Evolutionary conservation across 2,329 filamentous ascomycete genomes (phyloP).

Genomic region (Talaromyces funiculosus): DNA sequence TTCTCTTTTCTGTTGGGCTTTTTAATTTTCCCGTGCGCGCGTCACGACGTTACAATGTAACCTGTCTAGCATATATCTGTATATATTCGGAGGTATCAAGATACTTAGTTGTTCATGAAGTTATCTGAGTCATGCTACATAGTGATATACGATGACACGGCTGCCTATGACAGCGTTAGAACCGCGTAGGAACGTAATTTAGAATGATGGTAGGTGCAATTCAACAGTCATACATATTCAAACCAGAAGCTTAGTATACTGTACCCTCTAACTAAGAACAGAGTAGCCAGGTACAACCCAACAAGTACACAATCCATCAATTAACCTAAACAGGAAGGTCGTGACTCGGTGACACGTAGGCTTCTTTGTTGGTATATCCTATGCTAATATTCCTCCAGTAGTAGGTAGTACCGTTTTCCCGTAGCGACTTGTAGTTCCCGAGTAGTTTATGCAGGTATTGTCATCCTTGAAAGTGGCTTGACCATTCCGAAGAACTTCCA

Average conservation of each 20-base stretch:
- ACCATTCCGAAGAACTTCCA: too few relatives aligned
- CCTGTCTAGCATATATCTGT: slow-evolving; percentile 7
- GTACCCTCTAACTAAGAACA: not conserved
- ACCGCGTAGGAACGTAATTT: not conserved
- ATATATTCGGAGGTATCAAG: not conserved
- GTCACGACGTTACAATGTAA: slow-evolving; percentile 7
- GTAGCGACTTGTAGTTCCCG: not conserved
- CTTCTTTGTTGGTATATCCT: too few relatives aligned
- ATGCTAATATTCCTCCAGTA: too few relatives aligned
- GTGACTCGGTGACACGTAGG: not conserved
- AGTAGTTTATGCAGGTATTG: not conserved
- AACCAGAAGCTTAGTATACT: not conserved
- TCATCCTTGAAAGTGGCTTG: not conserved
- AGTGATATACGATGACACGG: not conserved
- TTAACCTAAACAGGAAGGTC: not conserved
- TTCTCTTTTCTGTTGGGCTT: not conserved
- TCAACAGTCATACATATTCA: not conserved
- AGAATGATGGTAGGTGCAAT: not conserved
- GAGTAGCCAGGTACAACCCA: not conserved
- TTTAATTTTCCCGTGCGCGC: not conserved
- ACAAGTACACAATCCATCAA: not conserved
- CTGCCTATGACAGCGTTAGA: not conserved
- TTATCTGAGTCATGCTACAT: not conserved
- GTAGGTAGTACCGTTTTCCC: not conserved
- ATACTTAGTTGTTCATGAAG: not conserved